Conservation (phyloP, 2,329 filamentous ascomycete genomes). For the Iodosphaeria phyllophila region DNA sequence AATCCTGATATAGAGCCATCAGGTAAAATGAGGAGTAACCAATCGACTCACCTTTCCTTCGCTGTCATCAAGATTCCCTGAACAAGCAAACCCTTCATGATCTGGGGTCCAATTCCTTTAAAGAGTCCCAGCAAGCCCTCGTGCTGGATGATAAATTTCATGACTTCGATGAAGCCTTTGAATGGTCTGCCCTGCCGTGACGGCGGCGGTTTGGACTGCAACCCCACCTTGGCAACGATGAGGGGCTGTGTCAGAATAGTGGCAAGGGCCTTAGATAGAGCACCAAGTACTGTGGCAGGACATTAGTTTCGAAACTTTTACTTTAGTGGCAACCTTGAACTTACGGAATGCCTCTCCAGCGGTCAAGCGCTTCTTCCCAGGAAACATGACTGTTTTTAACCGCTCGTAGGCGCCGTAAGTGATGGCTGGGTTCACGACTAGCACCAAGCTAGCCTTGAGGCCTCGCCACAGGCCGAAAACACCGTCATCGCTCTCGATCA, state of each 20-base stretch:
- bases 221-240: constrained; percentile 92
- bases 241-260: constrained; percentile 87
- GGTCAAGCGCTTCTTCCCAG: constrained; percentile 54
- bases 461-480: constrained; percentile 83
- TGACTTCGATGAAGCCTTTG: constrained; percentile 83
- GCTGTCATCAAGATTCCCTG: constrained; percentile 98
- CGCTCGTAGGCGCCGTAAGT: constrained; percentile 95
- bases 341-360: constrained; percentile 82
- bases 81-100: constrained; percentile 80
- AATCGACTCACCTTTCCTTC: constrained; percentile 59
- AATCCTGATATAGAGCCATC: background rate
- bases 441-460: constrained; percentile 82
- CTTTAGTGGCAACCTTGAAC: constrained; percentile 20
- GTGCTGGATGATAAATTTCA: constrained; percentile 80
- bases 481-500: constrained; percentile 80
- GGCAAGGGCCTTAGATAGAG: constrained; percentile 79
- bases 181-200: constrained; percentile 77
- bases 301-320: background rate
- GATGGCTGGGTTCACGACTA: constrained; percentile 92
- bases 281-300: constrained; percentile 54
- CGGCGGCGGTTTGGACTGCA: constrained; percentile 84
- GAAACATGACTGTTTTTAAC: constrained; percentile 59
- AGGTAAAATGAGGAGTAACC: background rate
- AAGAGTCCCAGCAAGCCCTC: constrained; percentile 75
- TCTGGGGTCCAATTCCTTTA: constrained; percentile 90